These are phyloP conservation scores for Takashimella tepidaria DNA, from an alignment of 1,284 basidiomycete genomes.

Conservation along the genomic window DNA sequence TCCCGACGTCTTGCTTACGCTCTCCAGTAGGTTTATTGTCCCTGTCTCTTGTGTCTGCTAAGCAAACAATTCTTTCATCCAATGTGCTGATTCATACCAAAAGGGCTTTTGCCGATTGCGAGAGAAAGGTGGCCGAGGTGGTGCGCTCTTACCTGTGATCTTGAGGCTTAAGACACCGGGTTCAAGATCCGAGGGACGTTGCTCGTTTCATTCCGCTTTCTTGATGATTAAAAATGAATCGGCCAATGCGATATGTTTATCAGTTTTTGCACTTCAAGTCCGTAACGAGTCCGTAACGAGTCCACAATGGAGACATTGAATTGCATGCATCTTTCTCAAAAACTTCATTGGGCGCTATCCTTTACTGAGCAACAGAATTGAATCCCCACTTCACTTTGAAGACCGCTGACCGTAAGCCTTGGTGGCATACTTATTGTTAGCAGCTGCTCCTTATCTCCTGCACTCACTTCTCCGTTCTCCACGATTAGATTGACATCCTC, in stretches of 20 bases:
- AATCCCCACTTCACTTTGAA: no score
- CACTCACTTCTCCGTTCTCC: constrained; percentile 51
- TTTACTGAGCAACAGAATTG: no score
- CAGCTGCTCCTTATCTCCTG: neutral
- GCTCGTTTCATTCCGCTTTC: no score
- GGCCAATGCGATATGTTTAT: no score
- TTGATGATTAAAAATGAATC: no score
- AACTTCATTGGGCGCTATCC: no score
- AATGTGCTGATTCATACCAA: neutral
- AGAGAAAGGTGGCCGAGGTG: neutral
- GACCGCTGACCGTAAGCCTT: constrained; percentile 45
- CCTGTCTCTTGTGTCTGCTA: no score
- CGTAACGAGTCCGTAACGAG: no score
- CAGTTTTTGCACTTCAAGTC: no score
- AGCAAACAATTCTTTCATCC: neutral
- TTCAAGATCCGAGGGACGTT: neutral
- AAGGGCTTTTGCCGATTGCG: neutral
- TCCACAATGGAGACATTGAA: no score
- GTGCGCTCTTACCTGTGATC: neutral
- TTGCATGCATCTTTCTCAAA: no score
- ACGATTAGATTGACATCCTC: constrained; percentile 77
- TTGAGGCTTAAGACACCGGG: neutral
- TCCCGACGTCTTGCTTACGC: neutral
- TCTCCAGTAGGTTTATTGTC: neutral
- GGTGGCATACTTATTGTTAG: constrained; percentile 39